Evolutionary conservation across 1,284 basidiomycete species (phyloP), one percentile per base, ranked within the genome.

Genomic region (Cystobasidium pallidum): DNA sequence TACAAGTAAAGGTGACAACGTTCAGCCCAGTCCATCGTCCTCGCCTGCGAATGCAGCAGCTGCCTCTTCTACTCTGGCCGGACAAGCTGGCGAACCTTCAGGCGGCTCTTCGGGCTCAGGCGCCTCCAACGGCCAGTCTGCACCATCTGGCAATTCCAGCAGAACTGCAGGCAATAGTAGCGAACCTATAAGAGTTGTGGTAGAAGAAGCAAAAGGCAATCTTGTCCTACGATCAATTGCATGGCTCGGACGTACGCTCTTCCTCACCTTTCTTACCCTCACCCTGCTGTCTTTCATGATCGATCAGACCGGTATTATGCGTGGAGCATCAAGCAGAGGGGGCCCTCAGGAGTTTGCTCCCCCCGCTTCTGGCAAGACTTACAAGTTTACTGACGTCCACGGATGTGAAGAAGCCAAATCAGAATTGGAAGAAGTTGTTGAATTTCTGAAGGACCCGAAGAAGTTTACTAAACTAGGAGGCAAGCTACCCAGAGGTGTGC

Each of bases 371-470:
- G 24, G 70, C 62, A 45, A 76, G 76, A 51, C 75, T 72, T 70
- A 64, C 54, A 93, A 88, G 78, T 96, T 96, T 79, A 88, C 86
- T 75, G 94, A 96, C 81, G 92, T 97, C 4, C 92, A 96, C 76
- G 94, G 94, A 55, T 90, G 93, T 47, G 94, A 96, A 79, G 94
- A 96, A 81, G 93, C 91, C 49, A 96, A 96, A 82, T 87, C 88
- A 77, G 94, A 97, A 85, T 84, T 97, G 49, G 86, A 90, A 84
- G 94, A 96, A 80, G 88, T 96, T 39, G 93, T 96, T 57, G 90
- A 91, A 75, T 97, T 96, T 83, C 83, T 96, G 71, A 92, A 91
- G 81, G 90, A 96, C 80, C 94, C 94, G 4, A 86, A 90, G 19
- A 86, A 87, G 49, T 97, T 97, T 81, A 88, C 91, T 10, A 88